Percentiles rank a stretch among this genome's conserved stretches.
Conservation (phyloP, 306 rosid genomes). For the Urtica urens region DNA sequence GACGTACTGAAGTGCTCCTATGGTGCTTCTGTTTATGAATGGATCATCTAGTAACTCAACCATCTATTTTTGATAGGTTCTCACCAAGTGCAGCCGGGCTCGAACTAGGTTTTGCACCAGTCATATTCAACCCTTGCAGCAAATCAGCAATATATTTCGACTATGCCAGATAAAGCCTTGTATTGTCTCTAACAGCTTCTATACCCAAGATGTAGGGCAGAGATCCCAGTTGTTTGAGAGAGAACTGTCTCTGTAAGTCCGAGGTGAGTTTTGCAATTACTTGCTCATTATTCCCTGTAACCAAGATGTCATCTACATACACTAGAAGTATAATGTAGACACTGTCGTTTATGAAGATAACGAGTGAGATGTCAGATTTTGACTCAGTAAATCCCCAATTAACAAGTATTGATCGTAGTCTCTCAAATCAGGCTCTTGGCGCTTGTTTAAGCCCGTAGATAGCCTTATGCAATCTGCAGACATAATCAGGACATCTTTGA, state of each 20-base stretch:
- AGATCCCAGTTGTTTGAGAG: not conserved
- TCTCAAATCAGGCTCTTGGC: not conserved
- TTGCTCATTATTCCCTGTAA: not conserved
- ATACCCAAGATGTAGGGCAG: not conserved
- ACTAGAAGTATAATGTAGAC: not conserved
- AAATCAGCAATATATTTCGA: not conserved
- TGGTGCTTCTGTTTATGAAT: not conserved
- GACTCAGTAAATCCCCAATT: not conserved
- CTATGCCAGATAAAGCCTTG: not conserved
- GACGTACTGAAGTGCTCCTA: not conserved
- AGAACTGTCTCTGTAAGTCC: not conserved
- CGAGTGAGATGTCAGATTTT: not conserved
- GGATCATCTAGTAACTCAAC: not conserved
- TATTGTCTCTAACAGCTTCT: too few species aligned
- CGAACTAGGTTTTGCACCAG: not conserved
- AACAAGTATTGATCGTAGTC: not conserved
- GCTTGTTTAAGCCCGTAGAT: not conserved
- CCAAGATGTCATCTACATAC: not conserved
- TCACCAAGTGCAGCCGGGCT: not conserved
- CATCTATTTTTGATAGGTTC: not conserved
- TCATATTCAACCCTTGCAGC: not conserved
- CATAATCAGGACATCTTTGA: not conserved
- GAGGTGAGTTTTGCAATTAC: not conserved
- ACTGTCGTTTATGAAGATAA: not conserved
- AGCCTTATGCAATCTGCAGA: not conserved